Evolutionary conservation across 129 eudicot genomes (phyloP).

Genomic region (Artemisia argyi): DNA sequence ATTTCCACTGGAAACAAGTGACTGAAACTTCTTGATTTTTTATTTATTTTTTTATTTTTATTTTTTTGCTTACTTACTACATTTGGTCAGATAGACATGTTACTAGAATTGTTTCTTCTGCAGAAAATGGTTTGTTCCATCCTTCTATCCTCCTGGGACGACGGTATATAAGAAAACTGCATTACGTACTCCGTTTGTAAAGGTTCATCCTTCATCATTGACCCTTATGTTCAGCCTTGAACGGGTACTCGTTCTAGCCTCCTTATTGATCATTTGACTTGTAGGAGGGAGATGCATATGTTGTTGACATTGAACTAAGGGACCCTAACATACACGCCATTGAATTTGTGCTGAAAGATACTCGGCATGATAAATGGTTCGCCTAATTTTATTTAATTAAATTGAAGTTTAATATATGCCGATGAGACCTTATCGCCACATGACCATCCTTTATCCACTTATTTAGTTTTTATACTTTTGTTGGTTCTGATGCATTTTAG

Average conservation of each 20-base stretch:
- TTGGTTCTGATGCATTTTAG: constrained; percentile 26
- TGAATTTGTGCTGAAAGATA: constrained; percentile 52
- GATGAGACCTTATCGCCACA: no score
- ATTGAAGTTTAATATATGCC: no score
- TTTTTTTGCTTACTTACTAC: constrained; percentile 13
- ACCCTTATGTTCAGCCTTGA: neutral
- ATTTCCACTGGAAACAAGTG: constrained; percentile 45
- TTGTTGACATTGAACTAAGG: constrained; percentile 38
- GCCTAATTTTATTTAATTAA: neutral
- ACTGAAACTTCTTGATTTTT: neutral
- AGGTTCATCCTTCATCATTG: constrained; percentile 30
- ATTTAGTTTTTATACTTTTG: neutral
- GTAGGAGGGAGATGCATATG: constrained; percentile 44
- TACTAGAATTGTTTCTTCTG: constrained; percentile 18
- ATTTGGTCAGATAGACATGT: neutral
- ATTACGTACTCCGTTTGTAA: constrained; percentile 45
- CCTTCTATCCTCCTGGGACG: constrained; percentile 43
- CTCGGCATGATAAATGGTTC: constrained; percentile 43
- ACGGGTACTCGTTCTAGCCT: constrained; percentile 4
- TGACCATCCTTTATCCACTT: no score
- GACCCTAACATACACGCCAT: constrained; percentile 47
- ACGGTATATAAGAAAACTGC: constrained; percentile 45
- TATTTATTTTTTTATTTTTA: neutral
- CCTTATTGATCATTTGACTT: constrained; percentile 23
- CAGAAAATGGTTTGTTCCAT: constrained; percentile 56